Conservation (phyloP, 2,329 filamentous ascomycete genomes). For the Monosporascus ibericus region DNA sequence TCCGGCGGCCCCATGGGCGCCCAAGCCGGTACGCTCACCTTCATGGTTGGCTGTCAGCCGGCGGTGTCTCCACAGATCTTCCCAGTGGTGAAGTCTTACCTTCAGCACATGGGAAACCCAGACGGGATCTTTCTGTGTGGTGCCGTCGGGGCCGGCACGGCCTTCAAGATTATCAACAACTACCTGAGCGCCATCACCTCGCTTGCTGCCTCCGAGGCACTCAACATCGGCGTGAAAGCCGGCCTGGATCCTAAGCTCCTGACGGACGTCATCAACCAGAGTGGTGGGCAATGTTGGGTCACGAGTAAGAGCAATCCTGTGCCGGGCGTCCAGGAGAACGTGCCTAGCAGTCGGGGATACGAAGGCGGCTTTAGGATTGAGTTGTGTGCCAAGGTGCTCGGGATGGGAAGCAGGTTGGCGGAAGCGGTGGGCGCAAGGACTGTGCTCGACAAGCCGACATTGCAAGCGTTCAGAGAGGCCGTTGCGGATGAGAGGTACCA, state of each 20-base stretch:
- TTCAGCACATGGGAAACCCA: conserved; percentile 49
- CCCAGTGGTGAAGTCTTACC: conserved; percentile 46
- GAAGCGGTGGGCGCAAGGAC: conserved; percentile 23
- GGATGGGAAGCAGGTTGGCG: conserved; percentile 22
- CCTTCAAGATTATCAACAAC: conserved; percentile 69
- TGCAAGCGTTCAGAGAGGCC: conserved; percentile 21
- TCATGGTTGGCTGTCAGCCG: conserved; percentile 28
- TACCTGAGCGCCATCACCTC: conserved; percentile 68
- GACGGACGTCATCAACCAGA: conserved; percentile 63
- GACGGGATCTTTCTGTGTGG: conserved; percentile 56
- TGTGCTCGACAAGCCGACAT: conserved; percentile 19
- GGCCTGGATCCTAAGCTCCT: conserved; percentile 38
- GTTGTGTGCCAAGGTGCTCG: conserved; percentile 24
- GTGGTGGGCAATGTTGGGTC: conserved; percentile 45
- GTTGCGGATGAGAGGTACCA: conserved; percentile 22
- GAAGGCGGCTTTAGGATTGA: conserved; percentile 27
- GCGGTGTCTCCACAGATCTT: conserved; percentile 42
- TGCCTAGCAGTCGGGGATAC: conserved; percentile 24
- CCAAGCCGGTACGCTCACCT: conserved; percentile 26
- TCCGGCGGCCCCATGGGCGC: conserved; percentile 31
- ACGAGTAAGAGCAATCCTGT: conserved; percentile 27
- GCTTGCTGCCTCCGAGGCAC: conserved; percentile 34
- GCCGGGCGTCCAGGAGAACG: conserved; percentile 22
- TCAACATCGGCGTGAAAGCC: conserved; percentile 32
- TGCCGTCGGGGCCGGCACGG: conserved; percentile 55